Evolutionary conservation across 768 basidiomycete genomes (phyloP), one percentile per base, ranked within the genome.

Genomic region (Suillus luteus): DNA sequence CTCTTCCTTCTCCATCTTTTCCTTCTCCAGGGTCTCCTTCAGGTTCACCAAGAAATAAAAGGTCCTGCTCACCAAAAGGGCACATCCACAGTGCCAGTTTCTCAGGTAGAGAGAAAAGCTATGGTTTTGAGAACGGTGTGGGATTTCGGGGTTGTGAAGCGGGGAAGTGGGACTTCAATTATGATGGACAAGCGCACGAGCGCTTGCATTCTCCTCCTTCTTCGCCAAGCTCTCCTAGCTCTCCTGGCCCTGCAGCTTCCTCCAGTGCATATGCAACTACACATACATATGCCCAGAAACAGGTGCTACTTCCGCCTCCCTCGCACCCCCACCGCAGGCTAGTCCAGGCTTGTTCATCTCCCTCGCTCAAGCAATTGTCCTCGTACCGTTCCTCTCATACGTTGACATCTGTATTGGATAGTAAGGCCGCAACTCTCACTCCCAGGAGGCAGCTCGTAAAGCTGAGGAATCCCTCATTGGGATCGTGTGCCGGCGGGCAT

Each of bases 11-110:
- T 44, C 10, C 35, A 19, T 27, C 1, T 27, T 27, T 60, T 38
- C 59, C 61, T 19, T 55, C 24, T 44, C 10, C 35, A 19, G 65
- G 64, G 40, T 33, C 73, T 54, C 58, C 67, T 44, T 57, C 58
- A 2, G 19, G 69, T 3, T 64, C 66, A 1, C 57, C 68, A 15
- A 8, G 65, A 57, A 19, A 33, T 49, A 19, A 14, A 48, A 19
- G 61, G 35, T n/a, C 35, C 12, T n/a, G 41, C 57, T 27, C 22
- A 12, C 33, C 3, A 22, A 31, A 55, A 37, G 19, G 44, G 55
- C 43, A 57, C 57, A 27, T 24, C 46, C 6, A 22, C 64, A 9
- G 55, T 0, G 12, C 55, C 5, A 40, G 38, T 40, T 57, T 40
- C 24, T 57, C 55, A 15, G 15, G 17, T 8, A 17, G 17, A 40